phyloP scores from a whole-genome alignment of 352 stramenopile species.

The Pilasporangium apinafurcum region DNA sequence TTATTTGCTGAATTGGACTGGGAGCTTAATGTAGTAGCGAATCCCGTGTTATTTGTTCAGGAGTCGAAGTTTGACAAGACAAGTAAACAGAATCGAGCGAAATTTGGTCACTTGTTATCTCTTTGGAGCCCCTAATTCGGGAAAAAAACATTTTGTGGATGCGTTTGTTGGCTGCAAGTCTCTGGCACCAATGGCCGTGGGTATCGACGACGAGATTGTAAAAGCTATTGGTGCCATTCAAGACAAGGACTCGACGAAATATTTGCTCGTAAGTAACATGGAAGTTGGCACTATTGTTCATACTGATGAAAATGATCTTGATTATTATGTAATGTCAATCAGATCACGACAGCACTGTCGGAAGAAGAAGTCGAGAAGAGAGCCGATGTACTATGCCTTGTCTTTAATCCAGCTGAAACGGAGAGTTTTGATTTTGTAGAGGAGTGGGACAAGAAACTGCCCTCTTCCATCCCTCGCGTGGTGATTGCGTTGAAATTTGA shows the following conservation, averaged over 20 bases:
- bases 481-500: constrained; percentile 42
- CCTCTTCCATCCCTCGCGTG: constrained; percentile 44
- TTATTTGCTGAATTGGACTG: not conserved
- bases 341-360: constrained; percentile 62
- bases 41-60: no score
- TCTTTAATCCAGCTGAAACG: constrained; percentile 53
- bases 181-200: constrained; percentile 4
- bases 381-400: constrained; percentile 63
- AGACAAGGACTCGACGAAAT: constrained; percentile 48
- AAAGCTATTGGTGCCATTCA: constrained; percentile 50
- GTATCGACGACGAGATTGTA: constrained; percentile 35
- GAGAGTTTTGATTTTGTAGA: constrained; percentile 37
- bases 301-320: no score
- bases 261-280: constrained; percentile 44
- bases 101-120: constrained; percentile 73
- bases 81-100: constrained; percentile 50
- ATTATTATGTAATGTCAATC: constrained; percentile 1
- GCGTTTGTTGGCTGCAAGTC: constrained; percentile 40
- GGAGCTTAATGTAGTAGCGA: not conserved
- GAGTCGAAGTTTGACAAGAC: constrained; percentile 46
- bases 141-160: constrained; percentile 50
- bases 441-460: constrained; percentile 47
- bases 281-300: not conserved
- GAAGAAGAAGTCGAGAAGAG: constrained; percentile 63
- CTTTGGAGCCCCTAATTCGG: constrained; percentile 30